These are phyloP conservation scores for Paracoccidioides lutzii DNA, from an alignment of 2,329 filamentous ascomycete genomes.

Conservation along the genomic window DNA sequence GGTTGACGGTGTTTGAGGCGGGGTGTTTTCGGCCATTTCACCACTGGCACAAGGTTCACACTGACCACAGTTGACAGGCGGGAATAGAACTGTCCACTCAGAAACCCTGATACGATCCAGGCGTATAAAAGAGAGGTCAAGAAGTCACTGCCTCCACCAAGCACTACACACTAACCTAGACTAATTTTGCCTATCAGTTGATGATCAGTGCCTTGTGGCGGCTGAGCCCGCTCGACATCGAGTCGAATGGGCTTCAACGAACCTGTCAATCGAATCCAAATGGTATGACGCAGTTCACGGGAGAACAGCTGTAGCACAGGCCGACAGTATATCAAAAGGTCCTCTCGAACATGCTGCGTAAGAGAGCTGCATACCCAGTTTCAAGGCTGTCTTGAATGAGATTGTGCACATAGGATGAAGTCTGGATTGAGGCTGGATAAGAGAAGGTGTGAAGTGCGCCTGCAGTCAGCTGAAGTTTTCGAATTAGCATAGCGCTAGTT, in stretches of 20 bases:
- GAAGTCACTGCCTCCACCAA: too few species aligned
- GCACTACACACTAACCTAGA: not conserved
- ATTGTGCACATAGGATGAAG: not conserved
- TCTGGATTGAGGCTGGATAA: not conserved
- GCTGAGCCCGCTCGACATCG: not conserved
- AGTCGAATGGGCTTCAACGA: not conserved
- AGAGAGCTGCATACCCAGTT: not conserved
- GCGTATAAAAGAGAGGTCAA: not conserved
- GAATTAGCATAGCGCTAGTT: not conserved
- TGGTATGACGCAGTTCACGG: not conserved
- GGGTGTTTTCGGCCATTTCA: not conserved
- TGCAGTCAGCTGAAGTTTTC: not conserved
- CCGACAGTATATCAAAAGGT: not conserved
- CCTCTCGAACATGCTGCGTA: not conserved
- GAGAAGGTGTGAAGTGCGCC: not conserved
- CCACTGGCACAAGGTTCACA: not conserved
- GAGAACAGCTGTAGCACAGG: not conserved
- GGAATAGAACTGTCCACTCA: not conserved
- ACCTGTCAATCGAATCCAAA: not conserved
- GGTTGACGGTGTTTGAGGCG: not conserved
- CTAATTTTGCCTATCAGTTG: not conserved
- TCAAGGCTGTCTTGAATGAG: not conserved
- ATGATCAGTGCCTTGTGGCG: not conserved
- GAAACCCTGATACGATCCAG: not conserved
- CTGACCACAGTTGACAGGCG: not conserved